Percentiles rank a stretch among this genome's conserved stretches.
These are phyloP conservation scores for Globisporangium emineosum DNA, from an alignment of 352 stramenopile species.

Conservation along the genomic window DNA sequence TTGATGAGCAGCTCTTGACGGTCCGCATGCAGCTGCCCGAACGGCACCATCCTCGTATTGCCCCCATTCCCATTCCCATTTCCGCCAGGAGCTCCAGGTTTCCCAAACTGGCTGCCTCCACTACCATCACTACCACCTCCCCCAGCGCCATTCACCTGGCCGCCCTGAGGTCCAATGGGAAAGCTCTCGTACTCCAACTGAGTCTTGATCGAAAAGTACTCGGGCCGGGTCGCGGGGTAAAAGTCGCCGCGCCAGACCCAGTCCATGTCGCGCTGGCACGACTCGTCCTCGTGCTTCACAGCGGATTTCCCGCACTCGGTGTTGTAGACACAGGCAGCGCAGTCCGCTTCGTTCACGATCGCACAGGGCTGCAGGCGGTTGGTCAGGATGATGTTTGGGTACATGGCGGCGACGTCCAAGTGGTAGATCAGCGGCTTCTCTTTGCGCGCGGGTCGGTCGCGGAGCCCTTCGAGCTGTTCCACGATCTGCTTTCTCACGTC, in stretches of 20 bases:
- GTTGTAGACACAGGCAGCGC: slow-evolving; percentile 95
- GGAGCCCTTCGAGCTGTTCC: slow-evolving; percentile 90
- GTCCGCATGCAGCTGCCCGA: slow-evolving; percentile 48
- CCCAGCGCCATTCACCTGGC: not conserved
- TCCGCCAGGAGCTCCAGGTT: slow-evolving; percentile 1
- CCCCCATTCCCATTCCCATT: slow-evolving; percentile 9
- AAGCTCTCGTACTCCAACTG: slow-evolving; percentile 94
- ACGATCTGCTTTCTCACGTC: slow-evolving; percentile 91
- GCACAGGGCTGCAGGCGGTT: slow-evolving; percentile 98
- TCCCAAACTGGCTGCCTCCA: slow-evolving; percentile 13
- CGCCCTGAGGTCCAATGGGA: slow-evolving; percentile 17
- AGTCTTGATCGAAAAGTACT: slow-evolving; percentile 96
- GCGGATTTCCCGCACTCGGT: slow-evolving; percentile 68
- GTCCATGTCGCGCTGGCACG: slow-evolving; percentile 97
- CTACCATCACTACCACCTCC: slow-evolving; percentile 10
- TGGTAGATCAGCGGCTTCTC: slow-evolving; percentile 98
- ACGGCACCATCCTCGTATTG: slow-evolving; percentile 43
- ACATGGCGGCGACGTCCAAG: slow-evolving; percentile 99
- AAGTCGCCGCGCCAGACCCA: slow-evolving; percentile 99
- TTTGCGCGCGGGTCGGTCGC: slow-evolving; percentile 89
- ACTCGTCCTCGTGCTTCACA: slow-evolving; percentile 73
- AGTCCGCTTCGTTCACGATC: slow-evolving; percentile 95
- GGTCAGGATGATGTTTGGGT: slow-evolving; percentile 99
- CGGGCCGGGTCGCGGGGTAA: slow-evolving; percentile 89
- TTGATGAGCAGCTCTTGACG: slow-evolving; percentile 72